A percentile compares a stretch with the other conserved stretches of the same genome.
These are phyloP conservation scores for Aureobasidium mangrovei DNA, from an alignment of 2,329 filamentous ascomycete species.

Conservation along the genomic window DNA sequence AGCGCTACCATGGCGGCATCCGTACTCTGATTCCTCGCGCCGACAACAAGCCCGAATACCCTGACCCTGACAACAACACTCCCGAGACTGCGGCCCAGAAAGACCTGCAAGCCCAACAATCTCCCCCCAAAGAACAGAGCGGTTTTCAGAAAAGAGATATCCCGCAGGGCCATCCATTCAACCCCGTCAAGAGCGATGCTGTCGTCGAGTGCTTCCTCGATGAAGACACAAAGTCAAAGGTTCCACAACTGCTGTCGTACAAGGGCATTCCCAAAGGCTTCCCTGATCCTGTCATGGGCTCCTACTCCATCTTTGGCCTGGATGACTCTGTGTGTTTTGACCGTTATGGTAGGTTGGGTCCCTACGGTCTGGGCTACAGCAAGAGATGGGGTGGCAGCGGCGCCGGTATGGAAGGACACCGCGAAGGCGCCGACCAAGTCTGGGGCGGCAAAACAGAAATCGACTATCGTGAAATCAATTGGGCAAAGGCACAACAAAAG, in stretches of 20 bases:
- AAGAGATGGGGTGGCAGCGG: constrained; percentile 69
- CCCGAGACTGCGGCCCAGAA: constrained; percentile 32
- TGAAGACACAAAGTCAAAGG: constrained; percentile 50
- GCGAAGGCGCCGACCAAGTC: constrained; percentile 67
- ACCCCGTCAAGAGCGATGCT: constrained; percentile 57
- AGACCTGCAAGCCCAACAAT: constrained; percentile 27
- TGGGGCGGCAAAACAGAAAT: constrained; percentile 65
- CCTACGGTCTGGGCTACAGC: constrained; percentile 86
- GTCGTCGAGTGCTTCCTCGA: constrained; percentile 75
- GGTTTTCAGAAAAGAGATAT: constrained; percentile 26
- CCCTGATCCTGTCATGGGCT: constrained; percentile 77
- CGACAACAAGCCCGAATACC: constrained; percentile 74
- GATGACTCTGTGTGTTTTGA: constrained; percentile 89
- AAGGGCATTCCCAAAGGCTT: constrained; percentile 74
- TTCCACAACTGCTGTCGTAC: constrained; percentile 66
- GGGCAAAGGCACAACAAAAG: constrained; percentile 67
- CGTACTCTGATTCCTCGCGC: constrained; percentile 56
- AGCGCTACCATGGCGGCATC: constrained; percentile 84
- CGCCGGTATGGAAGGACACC: constrained; percentile 75
- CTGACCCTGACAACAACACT: constrained; percentile 53
- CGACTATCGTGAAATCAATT: constrained; percentile 68
- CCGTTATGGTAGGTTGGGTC: constrained; percentile 74
- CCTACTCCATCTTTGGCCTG: constrained; percentile 69
- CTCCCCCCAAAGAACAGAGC: constrained; percentile 17
- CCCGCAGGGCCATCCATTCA: constrained; percentile 40